Conservation (phyloP, 345 rosid species). For the Eucalyptus polyanthemos region DNA sequence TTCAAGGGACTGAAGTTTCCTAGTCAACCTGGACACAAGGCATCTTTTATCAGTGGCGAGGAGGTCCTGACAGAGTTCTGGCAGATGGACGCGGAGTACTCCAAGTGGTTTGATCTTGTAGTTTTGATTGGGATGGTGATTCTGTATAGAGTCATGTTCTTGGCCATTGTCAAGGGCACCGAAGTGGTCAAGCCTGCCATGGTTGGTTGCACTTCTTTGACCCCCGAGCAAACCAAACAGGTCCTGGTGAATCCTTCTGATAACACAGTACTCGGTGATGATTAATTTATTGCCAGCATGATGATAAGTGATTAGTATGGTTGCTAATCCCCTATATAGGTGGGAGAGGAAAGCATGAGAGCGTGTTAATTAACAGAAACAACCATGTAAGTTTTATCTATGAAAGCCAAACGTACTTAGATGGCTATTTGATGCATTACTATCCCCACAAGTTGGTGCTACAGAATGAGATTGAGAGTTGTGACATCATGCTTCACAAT, state of each 20-base stretch:
- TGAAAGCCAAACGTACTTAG: neutral
- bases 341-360: neutral
- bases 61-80: neutral
- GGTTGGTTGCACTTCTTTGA: neutral
- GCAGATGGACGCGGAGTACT: neutral
- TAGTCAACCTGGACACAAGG: neutral
- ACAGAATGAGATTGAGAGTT: neutral
- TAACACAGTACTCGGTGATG: neutral
- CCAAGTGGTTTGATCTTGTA: constrained; percentile 18
- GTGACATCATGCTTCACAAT: neutral
- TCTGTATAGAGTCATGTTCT: neutral
- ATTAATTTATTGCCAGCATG: neutral
- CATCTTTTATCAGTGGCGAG: constrained; percentile 11
- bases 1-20: constrained; percentile 1
- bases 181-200: neutral
- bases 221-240: neutral
- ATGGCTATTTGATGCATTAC: neutral
- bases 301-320: neutral
- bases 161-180: neutral
- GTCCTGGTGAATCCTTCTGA: neutral
- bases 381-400: neutral
- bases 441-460: neutral
- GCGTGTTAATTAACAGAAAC: neutral
- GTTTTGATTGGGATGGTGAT: constrained; percentile 1
- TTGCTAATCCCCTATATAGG: neutral